Evolutionary conservation across 768 basidiomycete genomes (phyloP), one percentile per base, ranked within the genome.

Genomic region (Terana coerulea): DNA sequence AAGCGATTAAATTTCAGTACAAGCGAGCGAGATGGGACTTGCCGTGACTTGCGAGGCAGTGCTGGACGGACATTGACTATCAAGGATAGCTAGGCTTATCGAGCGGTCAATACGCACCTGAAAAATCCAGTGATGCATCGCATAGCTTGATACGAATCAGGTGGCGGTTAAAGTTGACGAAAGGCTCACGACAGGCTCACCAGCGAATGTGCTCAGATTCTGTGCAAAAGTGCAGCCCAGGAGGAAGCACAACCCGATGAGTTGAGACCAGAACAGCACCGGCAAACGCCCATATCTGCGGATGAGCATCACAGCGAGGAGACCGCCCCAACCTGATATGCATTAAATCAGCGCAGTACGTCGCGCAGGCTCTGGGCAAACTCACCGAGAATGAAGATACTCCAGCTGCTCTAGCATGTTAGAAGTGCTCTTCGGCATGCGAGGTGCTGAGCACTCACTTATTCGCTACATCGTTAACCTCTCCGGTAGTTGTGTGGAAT

Each of bases 211-310:
- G 7, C 69, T 70, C n/a, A 84, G 60, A 57, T 70, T 70, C 0
- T 77, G 79, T 0, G 81, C 75, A 42, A 81, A 75, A 2, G 81
- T 76, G 40, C 72, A 72, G 1, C 77, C 79, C 17, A 79, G 61
- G 11, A 78, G 67, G 67, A 81, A 84, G 3, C 70, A 76, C n/a
- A 81, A 60, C 0, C 78, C 75, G 22, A 83, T 61, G 17, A 78
- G 77, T 65, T 86, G 83, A 0, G 80, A 79, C 84, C 84, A 86
- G 67, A 84, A 84, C 36, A 86, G 63, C 15, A 84, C 67, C 0
- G 83, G 81, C 3, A 86, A 72, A 30, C 84, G 77, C 5, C 84
- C 84, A 44, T 68, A 74, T 26, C 80, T 75, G 33, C 81, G 73
- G 58, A 83, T 78, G 17, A 83, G 59, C 67, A 83, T 78, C 10